phyloP scores from a whole-genome alignment of 345 rosid genomes.

The Salix exigua region DNA sequence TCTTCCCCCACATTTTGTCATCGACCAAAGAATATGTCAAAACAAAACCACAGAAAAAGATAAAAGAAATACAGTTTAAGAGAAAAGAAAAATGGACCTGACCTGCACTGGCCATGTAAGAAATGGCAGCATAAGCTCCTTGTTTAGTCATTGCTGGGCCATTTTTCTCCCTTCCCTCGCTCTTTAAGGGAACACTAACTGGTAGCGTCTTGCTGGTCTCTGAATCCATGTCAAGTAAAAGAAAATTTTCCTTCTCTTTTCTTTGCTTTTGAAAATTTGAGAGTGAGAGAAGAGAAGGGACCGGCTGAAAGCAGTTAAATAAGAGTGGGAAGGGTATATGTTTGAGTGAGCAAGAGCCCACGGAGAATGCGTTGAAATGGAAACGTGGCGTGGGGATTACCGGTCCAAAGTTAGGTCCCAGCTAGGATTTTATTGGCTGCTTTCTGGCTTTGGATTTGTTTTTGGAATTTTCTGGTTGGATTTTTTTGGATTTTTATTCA shows the following conservation, averaged over 20 bases:
- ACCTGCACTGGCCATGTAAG: constrained; percentile 61
- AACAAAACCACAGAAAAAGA: not conserved
- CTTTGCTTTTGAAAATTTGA: not conserved
- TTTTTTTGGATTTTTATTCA: too few species aligned
- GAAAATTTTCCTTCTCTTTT: not conserved
- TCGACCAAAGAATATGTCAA: not conserved
- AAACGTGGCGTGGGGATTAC: not conserved
- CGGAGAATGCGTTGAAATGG: not conserved
- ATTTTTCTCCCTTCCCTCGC: not conserved
- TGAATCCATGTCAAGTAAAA: not conserved
- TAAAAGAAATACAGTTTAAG: not conserved
- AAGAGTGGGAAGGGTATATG: not conserved
- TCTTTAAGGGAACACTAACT: not conserved
- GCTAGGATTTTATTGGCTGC: not conserved
- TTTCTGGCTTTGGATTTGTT: too few species aligned
- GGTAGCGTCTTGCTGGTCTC: not conserved
- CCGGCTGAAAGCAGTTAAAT: not conserved
- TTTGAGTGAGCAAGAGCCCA: not conserved
- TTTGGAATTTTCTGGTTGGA: too few species aligned
- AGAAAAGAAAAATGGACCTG: not conserved
- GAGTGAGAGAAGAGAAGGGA: not conserved
- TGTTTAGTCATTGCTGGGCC: constrained; percentile 26
- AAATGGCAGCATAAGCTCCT: constrained; percentile 53
- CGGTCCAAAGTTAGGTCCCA: constrained; percentile 5
- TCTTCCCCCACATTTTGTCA: too few species aligned